phyloP scores from a whole-genome alignment of 305 asterid genomes.

The Fraxinus paxiana region DNA sequence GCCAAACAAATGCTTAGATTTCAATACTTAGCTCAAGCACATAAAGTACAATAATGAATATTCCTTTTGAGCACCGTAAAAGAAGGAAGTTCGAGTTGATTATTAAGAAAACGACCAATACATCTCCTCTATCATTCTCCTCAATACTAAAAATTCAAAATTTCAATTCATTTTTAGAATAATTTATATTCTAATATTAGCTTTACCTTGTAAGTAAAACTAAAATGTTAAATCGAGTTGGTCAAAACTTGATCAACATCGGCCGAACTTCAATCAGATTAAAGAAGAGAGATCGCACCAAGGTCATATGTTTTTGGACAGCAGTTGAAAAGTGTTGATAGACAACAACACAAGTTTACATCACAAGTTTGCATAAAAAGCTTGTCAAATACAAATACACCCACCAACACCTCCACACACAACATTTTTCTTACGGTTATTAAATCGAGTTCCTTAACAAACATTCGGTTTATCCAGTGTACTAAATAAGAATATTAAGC shows the following conservation, averaged over 20 bases:
- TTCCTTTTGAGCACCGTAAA: background rate
- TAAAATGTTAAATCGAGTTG: background rate
- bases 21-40: too few species aligned
- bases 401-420: background rate
- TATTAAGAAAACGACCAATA: background rate
- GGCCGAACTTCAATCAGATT: background rate
- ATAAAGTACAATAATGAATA: too few species aligned
- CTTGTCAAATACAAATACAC: background rate
- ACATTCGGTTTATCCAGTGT: background rate
- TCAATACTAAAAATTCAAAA: background rate
- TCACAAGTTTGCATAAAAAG: background rate
- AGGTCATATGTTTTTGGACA: background rate
- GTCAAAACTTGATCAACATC: background rate
- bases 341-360: background rate
- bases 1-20: too few species aligned
- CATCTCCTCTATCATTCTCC: background rate
- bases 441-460: background rate
- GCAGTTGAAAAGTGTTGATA: background rate
- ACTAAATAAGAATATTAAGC: background rate
- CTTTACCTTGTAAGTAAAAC: background rate
- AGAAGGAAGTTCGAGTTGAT: background rate
- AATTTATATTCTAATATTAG: background rate
- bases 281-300: background rate
- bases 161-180: background rate
- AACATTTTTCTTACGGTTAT: background rate